Evolutionary conservation across 371 early-diverging fungal species (phyloP), one percentile per base, ranked within the genome.

Genomic region (Actinomortierella wolfii): DNA sequence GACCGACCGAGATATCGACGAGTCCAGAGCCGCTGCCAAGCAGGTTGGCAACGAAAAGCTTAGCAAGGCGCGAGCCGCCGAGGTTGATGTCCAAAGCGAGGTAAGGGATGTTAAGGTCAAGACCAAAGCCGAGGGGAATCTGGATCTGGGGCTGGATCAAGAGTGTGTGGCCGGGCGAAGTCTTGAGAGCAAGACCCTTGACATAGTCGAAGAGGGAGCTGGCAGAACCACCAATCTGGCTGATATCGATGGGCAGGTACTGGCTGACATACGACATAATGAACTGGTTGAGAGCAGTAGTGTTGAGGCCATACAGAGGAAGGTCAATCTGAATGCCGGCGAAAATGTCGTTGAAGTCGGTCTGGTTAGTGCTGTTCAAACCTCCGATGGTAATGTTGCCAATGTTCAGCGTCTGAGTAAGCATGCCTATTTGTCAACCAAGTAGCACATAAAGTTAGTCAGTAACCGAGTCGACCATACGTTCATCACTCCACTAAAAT

Each of bases 81-180:
- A 71, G 56, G 49, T 66, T 71, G 61, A 71, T 65, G 59, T 71
- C 67, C 34, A 71, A 21, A n/a, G 66, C 58, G 34, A 71, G 52
- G 63, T 71, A 71, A 6, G 67, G 73, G 42, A 71, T 65, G 47
- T 61, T 66, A 43, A 71, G 25, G 44, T 71, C 73, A 8, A 71
- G 43, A 11, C 54, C 59, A 41, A 71, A 71, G 24, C 62, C 62
- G 21, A 71, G 26, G 21, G 73, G 67, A 1, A 71, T 20, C 54
- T 65, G 61, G 43, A 71, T 66, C 59, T 48, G 50, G 23, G 73
- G 73, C 23, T 58, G 48, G 24, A 71, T 56, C 73, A 71, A 53
- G 34, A 71, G 55, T 28, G 73, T 71, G 50, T 71, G 73, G 3
- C 73, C 73, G 3, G 73, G 58, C 13, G 73, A 51, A 28, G 73